A percentile compares a stretch with the other conserved stretches of the same genome.
Evolutionary conservation across 306 rosid genomes (phyloP).

Genomic region (Gynostemma pentaphyllum): DNA sequence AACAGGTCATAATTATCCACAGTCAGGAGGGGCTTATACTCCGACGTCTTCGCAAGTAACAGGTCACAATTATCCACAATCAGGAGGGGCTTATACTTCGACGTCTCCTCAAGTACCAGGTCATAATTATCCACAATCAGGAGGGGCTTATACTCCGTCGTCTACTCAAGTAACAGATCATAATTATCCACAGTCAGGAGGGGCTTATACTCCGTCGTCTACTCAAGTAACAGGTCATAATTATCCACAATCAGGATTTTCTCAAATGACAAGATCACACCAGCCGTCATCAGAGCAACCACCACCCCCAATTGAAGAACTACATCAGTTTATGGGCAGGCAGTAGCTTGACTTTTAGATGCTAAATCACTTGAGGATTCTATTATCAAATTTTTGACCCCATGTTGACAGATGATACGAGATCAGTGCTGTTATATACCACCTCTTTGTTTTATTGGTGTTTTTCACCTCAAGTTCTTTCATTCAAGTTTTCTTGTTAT

Average conservation of each 20-base stretch:
- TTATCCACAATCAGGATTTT: neutral
- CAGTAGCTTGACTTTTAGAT: neutral
- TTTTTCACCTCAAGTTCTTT: neutral
- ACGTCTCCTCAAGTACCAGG: neutral
- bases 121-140: neutral
- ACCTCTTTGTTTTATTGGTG: neutral
- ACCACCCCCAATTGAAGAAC: neutral
- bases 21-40: neutral
- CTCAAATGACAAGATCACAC: slow-evolving; percentile 1
- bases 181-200: no score
- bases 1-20: neutral
- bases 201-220: no score
- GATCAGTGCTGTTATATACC: slow-evolving; percentile 1
- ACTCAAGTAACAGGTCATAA: neutral
- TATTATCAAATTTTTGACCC: neutral
- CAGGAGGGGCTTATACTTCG: neutral
- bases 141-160: no score
- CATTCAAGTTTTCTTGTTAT: neutral
- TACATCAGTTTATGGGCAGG: neutral
- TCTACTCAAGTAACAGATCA: neutral
- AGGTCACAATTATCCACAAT: neutral
- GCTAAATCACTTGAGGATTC: neutral
- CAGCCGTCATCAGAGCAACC: neutral
- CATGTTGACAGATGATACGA: neutral
- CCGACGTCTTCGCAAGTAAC: neutral